Evolutionary conservation across 192 early-diverging fungal genomes (phyloP).

Genomic region (Backusella liffmaniae): DNA sequence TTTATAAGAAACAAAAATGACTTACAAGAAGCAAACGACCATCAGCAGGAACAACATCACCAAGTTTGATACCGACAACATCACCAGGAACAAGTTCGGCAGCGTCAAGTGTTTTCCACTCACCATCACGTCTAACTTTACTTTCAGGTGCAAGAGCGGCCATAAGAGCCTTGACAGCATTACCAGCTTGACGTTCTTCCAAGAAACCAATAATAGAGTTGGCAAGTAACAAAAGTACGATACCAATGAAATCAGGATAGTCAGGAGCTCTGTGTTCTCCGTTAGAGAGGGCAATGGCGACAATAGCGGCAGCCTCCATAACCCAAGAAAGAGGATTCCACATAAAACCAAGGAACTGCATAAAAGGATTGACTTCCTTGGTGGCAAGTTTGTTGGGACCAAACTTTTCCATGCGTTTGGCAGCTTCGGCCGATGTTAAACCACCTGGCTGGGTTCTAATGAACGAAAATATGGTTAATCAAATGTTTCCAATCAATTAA

Average conservation of each 20-base stretch:
- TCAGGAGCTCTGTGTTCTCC: slow-evolving; percentile 62
- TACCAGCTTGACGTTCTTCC: slow-evolving; percentile 87
- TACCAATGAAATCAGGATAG: slow-evolving; percentile 84
- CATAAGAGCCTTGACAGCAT: slow-evolving; percentile 89
- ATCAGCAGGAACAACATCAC: slow-evolving; percentile 88
- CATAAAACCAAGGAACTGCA: slow-evolving; percentile 85
- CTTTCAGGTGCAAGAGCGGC: slow-evolving; percentile 83
- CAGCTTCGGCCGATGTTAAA: slow-evolving; percentile 60
- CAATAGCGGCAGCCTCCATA: slow-evolving; percentile 82
- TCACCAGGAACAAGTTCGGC: slow-evolving; percentile 83
- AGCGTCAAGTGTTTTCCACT: slow-evolving; percentile 74
- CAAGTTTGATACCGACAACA: slow-evolving; percentile 78
- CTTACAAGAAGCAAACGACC: slow-evolving; percentile 68
- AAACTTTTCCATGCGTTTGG: slow-evolving; percentile 61
- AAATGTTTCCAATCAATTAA: background rate
- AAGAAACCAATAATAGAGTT: slow-evolving; percentile 86
- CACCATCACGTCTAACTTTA: slow-evolving; percentile 81
- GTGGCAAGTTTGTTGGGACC: slow-evolving; percentile 68
- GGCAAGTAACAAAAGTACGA: slow-evolving; percentile 74
- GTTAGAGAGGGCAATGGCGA: slow-evolving; percentile 74
- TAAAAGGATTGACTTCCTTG: slow-evolving; percentile 74
- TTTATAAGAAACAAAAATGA: slow-evolving; percentile 9
- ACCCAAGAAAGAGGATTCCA: slow-evolving; percentile 78
- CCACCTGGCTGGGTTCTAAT: slow-evolving; percentile 51
- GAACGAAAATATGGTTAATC: background rate